Base-by-base conservation (phyloP, 1,284 basidiomycete genomes). In the Cutaneotrichosporon spelunceum region DNA sequence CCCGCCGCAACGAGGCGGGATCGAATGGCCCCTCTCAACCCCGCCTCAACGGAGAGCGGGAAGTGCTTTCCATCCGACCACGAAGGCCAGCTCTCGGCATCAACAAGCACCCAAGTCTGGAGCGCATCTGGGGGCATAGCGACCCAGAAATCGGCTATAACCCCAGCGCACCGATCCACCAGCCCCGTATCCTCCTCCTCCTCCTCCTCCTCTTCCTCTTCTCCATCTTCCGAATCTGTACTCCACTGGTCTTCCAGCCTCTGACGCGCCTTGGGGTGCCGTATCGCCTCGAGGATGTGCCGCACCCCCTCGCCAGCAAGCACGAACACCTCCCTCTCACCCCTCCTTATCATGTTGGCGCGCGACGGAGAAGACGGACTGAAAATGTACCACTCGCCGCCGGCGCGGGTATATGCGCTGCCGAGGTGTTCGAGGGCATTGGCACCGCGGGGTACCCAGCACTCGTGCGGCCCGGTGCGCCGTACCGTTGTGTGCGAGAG, bases 381-480 rank as follows among this genome's bases (percentile, higher is more conserved):
- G 48, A 49, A 49, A 14, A 49, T 49, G 16, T 49, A 49, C 48
- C 48, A 30, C 48, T 49, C 27, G 1, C 24, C 26, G 14, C 48
- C 27, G 27, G 27, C 26, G 24, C 26, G 27, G 4, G 48, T 49
- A 16, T 49, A 49, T 19, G 48, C 48, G 48, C 48, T 49, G 48
- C 48, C 48, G 7, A 49, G 48, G 27, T 49, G 48, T n/a, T 49
- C 48, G 48, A 49, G 48, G 48, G 24, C 26, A 26, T 14, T 9
- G 4, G 48, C 48, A 5, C 48, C 48, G 48, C 48, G 48, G 26
- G 48, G 48, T 19, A 49, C 48, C 48, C 48, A 49, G 48, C 48
- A 49, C 48, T 49, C 48, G 48, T 49, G 48, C 14, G 48, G 48
- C 7, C 48, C 48, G 11, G 26, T 29, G 3, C 48, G 27, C 2